Evolutionary conservation across 495 filamentous ascomycete genomes (phyloP).

Genomic region (Ascobolus immersus): DNA sequence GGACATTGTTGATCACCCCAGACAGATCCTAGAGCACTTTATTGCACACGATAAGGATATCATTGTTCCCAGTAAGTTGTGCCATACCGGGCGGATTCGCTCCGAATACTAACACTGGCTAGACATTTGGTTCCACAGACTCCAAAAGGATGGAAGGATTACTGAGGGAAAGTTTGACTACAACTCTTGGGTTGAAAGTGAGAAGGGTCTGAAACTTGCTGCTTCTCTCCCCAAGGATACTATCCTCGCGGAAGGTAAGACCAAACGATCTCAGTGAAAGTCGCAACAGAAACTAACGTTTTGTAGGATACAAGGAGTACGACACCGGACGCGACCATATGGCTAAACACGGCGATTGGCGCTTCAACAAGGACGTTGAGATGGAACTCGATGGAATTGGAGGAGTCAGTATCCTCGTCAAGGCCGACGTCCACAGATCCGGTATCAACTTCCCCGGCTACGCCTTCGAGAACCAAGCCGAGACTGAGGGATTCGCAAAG

Average conservation of each 20-base stretch:
- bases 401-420: constrained; percentile 90
- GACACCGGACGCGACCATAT: constrained; percentile 72
- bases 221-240: constrained; percentile 47
- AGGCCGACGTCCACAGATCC: constrained; percentile 87
- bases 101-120: not conserved
- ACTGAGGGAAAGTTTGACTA: constrained; percentile 96
- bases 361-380: constrained; percentile 68
- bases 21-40: constrained; percentile 77
- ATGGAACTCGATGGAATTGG: constrained; percentile 85
- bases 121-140: constrained; percentile 98
- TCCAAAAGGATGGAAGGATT: constrained; percentile 50
- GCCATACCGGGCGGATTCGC: not conserved
- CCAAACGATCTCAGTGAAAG: not conserved
- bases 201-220: constrained; percentile 48
- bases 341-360: constrained; percentile 71
- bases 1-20: constrained; percentile 77
- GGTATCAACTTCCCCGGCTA: constrained; percentile 96
- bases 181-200: constrained; percentile 95
- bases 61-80: constrained; percentile 67
- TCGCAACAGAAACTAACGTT: constrained; percentile 1
- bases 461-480: constrained; percentile 94
- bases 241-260: constrained; percentile 59
- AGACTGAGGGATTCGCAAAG: constrained; percentile 93
- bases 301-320: constrained; percentile 65
- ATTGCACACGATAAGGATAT: constrained; percentile 81